Percentiles rank a stretch among this genome's conserved stretches.
These are phyloP conservation scores for Solanum lignicaule DNA, from an alignment of 257 asterid species.

Conservation along the genomic window DNA sequence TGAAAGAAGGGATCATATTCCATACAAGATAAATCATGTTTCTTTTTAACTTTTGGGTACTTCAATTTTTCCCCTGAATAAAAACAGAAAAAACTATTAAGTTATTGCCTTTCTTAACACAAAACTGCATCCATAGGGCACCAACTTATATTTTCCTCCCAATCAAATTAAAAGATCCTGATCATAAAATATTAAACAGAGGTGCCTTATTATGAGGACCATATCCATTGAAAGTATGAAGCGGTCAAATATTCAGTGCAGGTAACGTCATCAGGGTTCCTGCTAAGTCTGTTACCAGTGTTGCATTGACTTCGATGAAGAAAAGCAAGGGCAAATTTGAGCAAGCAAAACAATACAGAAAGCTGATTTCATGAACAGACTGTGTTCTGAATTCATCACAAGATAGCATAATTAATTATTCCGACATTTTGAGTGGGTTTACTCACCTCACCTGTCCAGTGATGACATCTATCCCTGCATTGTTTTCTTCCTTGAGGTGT, in stretches of 20 bases:
- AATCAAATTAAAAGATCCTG: neutral
- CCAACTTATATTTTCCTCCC: neutral
- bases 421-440: neutral
- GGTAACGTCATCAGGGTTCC: neutral
- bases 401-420: neutral
- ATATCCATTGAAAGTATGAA: neutral
- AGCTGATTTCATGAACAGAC: neutral
- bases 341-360: neutral
- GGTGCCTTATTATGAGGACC: neutral
- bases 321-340: neutral
- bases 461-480: constrained; percentile 79
- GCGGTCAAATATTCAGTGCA: neutral
- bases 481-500: constrained; percentile 70
- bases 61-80: neutral
- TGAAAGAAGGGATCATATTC: neutral
- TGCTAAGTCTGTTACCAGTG: neutral
- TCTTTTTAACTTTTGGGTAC: neutral
- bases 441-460: constrained; percentile 84
- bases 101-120: neutral
- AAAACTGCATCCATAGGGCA: neutral
- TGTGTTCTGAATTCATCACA: neutral
- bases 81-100: neutral
- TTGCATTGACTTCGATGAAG: neutral
- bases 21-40: neutral
- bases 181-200: neutral